These are phyloP conservation scores for grape (Vitis vinifera) DNA, from an alignment of 164 flowering plant genomes.

Conservation along the genomic window DNA sequence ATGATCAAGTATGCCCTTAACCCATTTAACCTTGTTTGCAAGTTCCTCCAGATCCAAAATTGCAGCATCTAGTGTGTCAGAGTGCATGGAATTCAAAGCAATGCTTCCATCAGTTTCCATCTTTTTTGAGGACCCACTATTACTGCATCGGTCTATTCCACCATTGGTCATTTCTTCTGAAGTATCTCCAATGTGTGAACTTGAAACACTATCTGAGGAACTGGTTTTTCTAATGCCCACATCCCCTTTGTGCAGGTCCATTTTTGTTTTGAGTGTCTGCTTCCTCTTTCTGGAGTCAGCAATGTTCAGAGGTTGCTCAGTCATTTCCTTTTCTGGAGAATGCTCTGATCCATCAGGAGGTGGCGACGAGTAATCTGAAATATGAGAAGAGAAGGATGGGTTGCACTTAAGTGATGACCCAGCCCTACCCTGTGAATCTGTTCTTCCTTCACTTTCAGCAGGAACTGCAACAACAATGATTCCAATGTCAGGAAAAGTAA, in stretches of 20 bases:
- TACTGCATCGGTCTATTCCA: constrained; percentile 7
- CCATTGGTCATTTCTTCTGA: constrained; percentile 10
- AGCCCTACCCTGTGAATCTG: constrained; percentile 5
- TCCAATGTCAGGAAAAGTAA: not conserved
- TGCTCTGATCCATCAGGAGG: constrained; percentile 8
- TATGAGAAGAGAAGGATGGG: constrained; percentile 29
- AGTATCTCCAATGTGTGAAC: constrained; percentile 18
- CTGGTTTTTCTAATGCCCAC: constrained; percentile 14
- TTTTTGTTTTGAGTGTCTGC: not conserved
- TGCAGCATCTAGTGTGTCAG: constrained; percentile 49
- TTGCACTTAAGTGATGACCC: constrained; percentile 5
- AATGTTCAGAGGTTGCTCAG: constrained; percentile 7
- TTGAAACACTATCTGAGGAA: constrained; percentile 33
- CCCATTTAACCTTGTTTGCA: constrained; percentile 46
- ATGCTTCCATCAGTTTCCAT: constrained; percentile 17
- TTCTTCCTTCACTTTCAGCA: constrained; percentile 10
- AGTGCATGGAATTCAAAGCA: constrained; percentile 16
- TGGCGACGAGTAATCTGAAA: constrained; percentile 19
- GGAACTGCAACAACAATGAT: not conserved
- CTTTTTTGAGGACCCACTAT: constrained; percentile 24
- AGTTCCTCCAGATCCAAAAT: constrained; percentile 62
- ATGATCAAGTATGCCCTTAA: constrained; percentile 31
- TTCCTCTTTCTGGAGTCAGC: constrained; percentile 1
- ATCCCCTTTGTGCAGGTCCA: constrained; percentile 10
- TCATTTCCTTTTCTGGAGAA: constrained; percentile 2